Conservation (phyloP, 2,329 filamentous ascomycete genomes). For the Pezicula neosporulosa region DNA sequence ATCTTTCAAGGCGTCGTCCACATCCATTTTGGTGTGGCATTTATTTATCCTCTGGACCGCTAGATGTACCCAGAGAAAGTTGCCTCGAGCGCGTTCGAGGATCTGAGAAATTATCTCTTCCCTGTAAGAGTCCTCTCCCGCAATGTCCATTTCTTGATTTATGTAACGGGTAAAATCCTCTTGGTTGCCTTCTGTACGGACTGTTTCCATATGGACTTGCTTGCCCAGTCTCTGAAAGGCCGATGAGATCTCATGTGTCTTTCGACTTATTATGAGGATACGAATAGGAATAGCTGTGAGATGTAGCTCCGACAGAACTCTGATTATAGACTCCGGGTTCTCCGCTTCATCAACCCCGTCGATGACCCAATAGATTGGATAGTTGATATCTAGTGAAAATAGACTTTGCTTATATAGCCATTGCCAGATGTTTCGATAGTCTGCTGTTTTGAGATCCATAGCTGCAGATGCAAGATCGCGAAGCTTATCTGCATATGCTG, state of each 20-base stretch:
- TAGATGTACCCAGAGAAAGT: slow-evolving; percentile 7
- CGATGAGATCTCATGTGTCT: too few relatives aligned
- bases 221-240: too few relatives aligned
- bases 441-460: background rate
- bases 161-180: background rate
- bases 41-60: background rate
- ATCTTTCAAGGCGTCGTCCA: slow-evolving; percentile 11
- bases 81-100: background rate
- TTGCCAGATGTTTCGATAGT: background rate
- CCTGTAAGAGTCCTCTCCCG: background rate
- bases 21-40: background rate
- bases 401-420: background rate
- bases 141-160: slow-evolving; percentile 2
- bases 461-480: background rate
- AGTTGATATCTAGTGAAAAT: background rate
- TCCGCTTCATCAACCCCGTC: slow-evolving; percentile 4
- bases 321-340: background rate
- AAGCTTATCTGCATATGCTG: slow-evolving; percentile 8
- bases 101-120: slow-evolving; percentile 1
- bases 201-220: too few relatives aligned
- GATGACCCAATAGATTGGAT: slow-evolving; percentile 3
- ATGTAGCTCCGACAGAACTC: background rate
- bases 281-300: background rate
- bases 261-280: background rate
- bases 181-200: background rate